These are phyloP conservation scores for Agaricus sinodeliciosus DNA, from an alignment of 768 basidiomycete genomes.

Conservation along the genomic window DNA sequence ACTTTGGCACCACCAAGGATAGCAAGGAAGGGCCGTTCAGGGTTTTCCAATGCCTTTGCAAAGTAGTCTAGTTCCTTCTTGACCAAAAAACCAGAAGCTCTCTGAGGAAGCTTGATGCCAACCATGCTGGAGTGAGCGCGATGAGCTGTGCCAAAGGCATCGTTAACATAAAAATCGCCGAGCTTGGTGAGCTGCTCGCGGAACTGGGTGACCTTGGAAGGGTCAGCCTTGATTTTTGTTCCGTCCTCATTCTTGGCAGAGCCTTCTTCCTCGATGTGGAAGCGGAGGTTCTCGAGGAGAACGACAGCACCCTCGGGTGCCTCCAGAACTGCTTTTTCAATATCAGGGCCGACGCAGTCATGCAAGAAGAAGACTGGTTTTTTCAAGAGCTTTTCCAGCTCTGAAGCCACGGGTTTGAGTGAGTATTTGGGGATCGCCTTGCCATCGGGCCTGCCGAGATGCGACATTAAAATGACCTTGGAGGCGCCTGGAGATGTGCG, in stretches of 20 bases:
- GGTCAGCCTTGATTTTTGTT: conserved; percentile 90
- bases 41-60: conserved; percentile 92
- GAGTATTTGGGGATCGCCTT: conserved; percentile 86
- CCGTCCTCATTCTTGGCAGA: conserved; percentile 91
- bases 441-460: conserved; percentile 95
- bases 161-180: conserved; percentile 96
- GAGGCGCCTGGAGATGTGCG: conserved; percentile 52
- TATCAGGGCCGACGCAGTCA: conserved; percentile 82
- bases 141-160: conserved; percentile 98
- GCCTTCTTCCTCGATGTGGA: conserved; percentile 98
- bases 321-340: conserved; percentile 69
- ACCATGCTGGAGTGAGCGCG: conserved; percentile 99
- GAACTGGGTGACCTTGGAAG: conserved; percentile 75
- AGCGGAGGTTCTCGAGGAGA: conserved; percentile 95
- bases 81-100: conserved; percentile 94
- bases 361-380: conserved; percentile 73
- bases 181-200: conserved; percentile 82
- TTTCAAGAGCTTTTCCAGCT: conserved; percentile 68
- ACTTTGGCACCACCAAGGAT: conserved; percentile 99
- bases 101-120: conserved; percentile 85
- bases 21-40: conserved; percentile 93
- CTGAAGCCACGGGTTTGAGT: conserved; percentile 77
- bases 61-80: conserved; percentile 99
- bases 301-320: conserved; percentile 67
- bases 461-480: conserved; percentile 91